phyloP scores from a whole-genome alignment of 2,329 filamentous ascomycete genomes.

The Blumeriella jaapii region DNA sequence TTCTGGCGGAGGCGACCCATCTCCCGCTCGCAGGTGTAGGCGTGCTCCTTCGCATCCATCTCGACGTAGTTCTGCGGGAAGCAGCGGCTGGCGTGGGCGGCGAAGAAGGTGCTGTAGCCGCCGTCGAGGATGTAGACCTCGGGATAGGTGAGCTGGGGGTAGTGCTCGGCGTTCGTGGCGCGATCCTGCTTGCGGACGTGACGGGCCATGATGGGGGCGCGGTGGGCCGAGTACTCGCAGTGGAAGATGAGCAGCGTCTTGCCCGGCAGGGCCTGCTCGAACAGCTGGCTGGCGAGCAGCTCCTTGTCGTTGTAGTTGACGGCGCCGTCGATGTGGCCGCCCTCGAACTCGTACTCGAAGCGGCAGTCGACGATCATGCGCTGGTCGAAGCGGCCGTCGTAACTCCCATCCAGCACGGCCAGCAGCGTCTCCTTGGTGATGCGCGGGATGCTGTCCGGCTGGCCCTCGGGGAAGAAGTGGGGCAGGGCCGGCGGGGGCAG shows the following conservation, averaged over 20 bases:
- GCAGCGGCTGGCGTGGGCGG: slow-evolving; percentile 66
- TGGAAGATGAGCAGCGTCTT: slow-evolving; percentile 84
- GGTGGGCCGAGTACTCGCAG: slow-evolving; percentile 96
- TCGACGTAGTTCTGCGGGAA: slow-evolving; percentile 93
- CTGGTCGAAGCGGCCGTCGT: slow-evolving; percentile 62
- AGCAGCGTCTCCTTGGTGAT: slow-evolving; percentile 75
- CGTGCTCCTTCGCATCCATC: slow-evolving; percentile 89
- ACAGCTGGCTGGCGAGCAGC: slow-evolving; percentile 65
- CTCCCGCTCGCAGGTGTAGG: slow-evolving; percentile 85
- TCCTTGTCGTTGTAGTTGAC: slow-evolving; percentile 98
- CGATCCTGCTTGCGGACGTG: slow-evolving; percentile 86
- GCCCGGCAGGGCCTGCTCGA: slow-evolving; percentile 50
- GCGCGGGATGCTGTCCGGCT: slow-evolving; percentile 76
- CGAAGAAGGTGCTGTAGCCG: slow-evolving; percentile 90
- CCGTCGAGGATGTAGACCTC: slow-evolving; percentile 96
- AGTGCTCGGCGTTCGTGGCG: slow-evolving; percentile 70
- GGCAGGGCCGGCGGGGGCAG: slow-evolving; percentile 63
- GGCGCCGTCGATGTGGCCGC: slow-evolving; percentile 86
- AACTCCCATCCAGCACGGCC: slow-evolving; percentile 79
- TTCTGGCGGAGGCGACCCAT: slow-evolving; percentile 83
- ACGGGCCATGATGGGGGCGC: slow-evolving; percentile 91
- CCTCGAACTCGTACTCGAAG: slow-evolving; percentile 97
- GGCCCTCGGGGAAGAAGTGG: slow-evolving; percentile 70
- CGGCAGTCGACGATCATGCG: slow-evolving; percentile 89
- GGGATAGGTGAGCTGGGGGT: slow-evolving; percentile 84